Evolutionary conservation across 192 early-diverging fungal species (phyloP).

Genomic region (Mortierella alpina): DNA sequence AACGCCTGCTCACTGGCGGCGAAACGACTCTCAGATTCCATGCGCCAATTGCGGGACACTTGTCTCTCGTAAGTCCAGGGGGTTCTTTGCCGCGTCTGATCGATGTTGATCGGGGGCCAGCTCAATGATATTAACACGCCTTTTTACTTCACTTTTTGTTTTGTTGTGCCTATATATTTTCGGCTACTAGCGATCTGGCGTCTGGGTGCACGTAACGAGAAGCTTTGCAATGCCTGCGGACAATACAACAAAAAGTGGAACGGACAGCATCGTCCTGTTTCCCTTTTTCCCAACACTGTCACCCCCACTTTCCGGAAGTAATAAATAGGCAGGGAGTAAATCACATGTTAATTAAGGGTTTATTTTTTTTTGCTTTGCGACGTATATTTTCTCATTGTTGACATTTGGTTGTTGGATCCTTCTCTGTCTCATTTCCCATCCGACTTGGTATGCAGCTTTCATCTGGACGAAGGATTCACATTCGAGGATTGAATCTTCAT

Average conservation of each 20-base stretch:
- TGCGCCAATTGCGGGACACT: slow-evolving; percentile 44
- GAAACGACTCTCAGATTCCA: slow-evolving; percentile 42
- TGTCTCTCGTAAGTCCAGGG: slow-evolving; percentile 36
- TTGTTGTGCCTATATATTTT: neutral
- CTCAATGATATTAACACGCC: neutral
- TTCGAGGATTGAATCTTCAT: neutral
- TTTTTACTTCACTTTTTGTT: neutral
- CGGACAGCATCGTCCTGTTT: slow-evolving; percentile 33
- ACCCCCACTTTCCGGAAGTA: slow-evolving; percentile 39
- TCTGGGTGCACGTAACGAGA: slow-evolving; percentile 40
- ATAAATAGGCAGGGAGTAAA: neutral
- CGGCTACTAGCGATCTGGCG: slow-evolving; percentile 40
- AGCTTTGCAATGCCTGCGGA: slow-evolving; percentile 46
- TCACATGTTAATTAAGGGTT: neutral
- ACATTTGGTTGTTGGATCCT: slow-evolving; percentile 21
- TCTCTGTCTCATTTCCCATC: slow-evolving; percentile 54
- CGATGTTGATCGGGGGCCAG: neutral
- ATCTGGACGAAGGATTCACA: neutral
- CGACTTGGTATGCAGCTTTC: slow-evolving; percentile 46
- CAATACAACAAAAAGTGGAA: slow-evolving; percentile 53
- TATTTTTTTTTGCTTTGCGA: neutral
- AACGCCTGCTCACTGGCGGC: slow-evolving; percentile 40
- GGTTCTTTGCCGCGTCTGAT: neutral
- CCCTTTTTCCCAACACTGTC: slow-evolving; percentile 38
- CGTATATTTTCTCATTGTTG: slow-evolving; percentile 5